Evolutionary conservation across 2,329 filamentous ascomycete genomes (phyloP), one percentile per base, ranked within the genome.

Genomic region (Neofusicoccum cordaticola): DNA sequence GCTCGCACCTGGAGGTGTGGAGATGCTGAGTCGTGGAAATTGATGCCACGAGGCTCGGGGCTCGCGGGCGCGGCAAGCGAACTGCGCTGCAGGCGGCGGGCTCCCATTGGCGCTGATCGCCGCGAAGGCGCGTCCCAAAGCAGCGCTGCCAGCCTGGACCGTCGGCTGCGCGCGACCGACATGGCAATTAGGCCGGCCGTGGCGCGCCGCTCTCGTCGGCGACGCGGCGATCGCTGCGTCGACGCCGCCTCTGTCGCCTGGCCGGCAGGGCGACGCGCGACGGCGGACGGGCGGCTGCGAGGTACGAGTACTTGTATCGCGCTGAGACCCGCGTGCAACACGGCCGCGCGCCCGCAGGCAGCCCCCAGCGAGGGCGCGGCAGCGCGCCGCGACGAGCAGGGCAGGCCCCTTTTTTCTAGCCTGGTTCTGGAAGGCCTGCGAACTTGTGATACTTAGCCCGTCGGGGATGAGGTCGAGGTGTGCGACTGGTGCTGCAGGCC

Each of bases 341-440:
- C 31, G 48, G 34, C 52, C 15, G 47, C n/a, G 5, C 57, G 50
- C 37, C 39, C n/a, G 52, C 62, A 67, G 62, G 68, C 67, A 68
- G 61, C 56, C 65, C 39, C 17, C 65, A 51, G 68, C 67, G 56
- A 67, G 65, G 37, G 66, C 68, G 68, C 27, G 27, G 27, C 27
- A 31, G 27, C 27, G 27, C 27, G 66, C 67, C 70, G 63, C 48
- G 64, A 63, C 66, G 67, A 66, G 66, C 66, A 64, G 68, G 65
- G 68, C 69, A 68, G 69, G 69, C 71, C 70, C 70, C 66, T 69
- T 72, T 72, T 69, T 76, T 74, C 71, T 65, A 71, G 68, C 70
- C 66, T 65, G 67, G 73, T 77, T 77, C 75, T 77, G 74, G 75
- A 77, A 77, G 68, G 69, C 60, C 57, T 67, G 70, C 72, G 73